Conservation (phyloP, 495 filamentous ascomycete species). For the Hypoxylon crocopeplum region DNA sequence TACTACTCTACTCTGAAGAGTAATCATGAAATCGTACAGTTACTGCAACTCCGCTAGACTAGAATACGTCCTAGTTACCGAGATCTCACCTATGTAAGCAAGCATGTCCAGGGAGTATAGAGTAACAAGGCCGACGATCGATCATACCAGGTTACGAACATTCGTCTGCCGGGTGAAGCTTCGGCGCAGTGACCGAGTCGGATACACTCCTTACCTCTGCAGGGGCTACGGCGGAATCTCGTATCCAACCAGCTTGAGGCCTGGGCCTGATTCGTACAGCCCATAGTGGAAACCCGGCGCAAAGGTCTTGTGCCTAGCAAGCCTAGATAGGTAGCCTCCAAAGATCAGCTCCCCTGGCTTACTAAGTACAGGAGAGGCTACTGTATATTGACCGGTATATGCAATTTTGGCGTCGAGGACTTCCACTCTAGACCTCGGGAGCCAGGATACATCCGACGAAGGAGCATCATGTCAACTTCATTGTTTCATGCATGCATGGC, state of each 20-base stretch:
- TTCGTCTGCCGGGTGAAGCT: not conserved
- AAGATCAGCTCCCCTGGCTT: slow-evolving; percentile 3
- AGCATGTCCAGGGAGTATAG: too few relatives aligned
- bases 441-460: slow-evolving; percentile 5
- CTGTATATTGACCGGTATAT: slow-evolving; percentile 26
- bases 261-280: not conserved
- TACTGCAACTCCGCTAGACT: too few relatives aligned
- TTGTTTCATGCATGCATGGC: slow-evolving; percentile 12
- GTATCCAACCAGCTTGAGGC: not conserved
- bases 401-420: slow-evolving; percentile 6
- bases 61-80: not conserved
- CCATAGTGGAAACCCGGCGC: not conserved
- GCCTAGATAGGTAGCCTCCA: not conserved
- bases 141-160: not conserved
- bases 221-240: not conserved
- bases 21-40: too few relatives aligned
- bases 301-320: not conserved
- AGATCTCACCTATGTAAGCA: not conserved
- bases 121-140: too few relatives aligned
- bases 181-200: slow-evolving; percentile 5
- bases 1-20: not conserved
- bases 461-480: not conserved
- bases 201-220: not conserved
- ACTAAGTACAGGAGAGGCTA: slow-evolving; percentile 24
- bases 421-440: slow-evolving; percentile 5